Evolutionary conservation across 2,329 filamentous ascomycete species (phyloP).

Genomic region (Aureobasidium vineae): DNA sequence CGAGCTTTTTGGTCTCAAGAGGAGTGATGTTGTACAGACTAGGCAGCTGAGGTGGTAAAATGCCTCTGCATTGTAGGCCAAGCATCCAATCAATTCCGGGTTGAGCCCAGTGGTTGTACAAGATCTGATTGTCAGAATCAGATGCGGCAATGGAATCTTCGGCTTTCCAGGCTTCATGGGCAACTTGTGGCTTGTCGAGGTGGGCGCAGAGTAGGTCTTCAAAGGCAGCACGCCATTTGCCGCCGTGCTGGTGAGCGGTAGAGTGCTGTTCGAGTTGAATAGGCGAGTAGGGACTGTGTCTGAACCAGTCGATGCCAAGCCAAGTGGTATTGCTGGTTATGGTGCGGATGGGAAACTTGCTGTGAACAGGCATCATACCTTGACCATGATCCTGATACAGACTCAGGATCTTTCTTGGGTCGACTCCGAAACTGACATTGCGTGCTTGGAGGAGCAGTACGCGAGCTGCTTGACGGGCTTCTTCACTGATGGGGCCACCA

Average conservation of each 20-base stretch:
- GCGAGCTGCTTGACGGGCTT: slow-evolving; percentile 30
- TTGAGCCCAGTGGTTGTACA: slow-evolving; percentile 28
- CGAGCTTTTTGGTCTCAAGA: slow-evolving; percentile 25
- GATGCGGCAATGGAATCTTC: slow-evolving; percentile 2
- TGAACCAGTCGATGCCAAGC: slow-evolving; percentile 41
- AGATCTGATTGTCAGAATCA: slow-evolving; percentile 21
- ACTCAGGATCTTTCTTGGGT: slow-evolving; percentile 32
- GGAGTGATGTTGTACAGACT: slow-evolving; percentile 27
- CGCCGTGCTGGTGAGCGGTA: slow-evolving; percentile 37
- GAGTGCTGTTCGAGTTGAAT: slow-evolving; percentile 52
- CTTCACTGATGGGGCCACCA: slow-evolving; percentile 28
- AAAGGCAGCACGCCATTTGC: slow-evolving; percentile 57
- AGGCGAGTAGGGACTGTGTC: slow-evolving; percentile 54
- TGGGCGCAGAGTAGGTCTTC: slow-evolving; percentile 56
- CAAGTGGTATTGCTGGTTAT: slow-evolving; percentile 32
- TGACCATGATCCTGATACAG: slow-evolving; percentile 34
- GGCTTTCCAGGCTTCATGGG: slow-evolving; percentile 28
- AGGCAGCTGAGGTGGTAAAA: slow-evolving; percentile 38
- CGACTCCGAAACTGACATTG: slow-evolving; percentile 33
- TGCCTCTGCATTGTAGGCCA: slow-evolving; percentile 38
- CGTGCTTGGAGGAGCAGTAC: slow-evolving; percentile 33
- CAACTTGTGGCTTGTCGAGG: slow-evolving; percentile 33
- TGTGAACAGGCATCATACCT: slow-evolving; percentile 19
- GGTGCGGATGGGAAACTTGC: slow-evolving; percentile 29
- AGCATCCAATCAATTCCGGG: slow-evolving; percentile 41